phyloP scores from a whole-genome alignment of 306 rosid species.

The Quercus ilex region DNA sequence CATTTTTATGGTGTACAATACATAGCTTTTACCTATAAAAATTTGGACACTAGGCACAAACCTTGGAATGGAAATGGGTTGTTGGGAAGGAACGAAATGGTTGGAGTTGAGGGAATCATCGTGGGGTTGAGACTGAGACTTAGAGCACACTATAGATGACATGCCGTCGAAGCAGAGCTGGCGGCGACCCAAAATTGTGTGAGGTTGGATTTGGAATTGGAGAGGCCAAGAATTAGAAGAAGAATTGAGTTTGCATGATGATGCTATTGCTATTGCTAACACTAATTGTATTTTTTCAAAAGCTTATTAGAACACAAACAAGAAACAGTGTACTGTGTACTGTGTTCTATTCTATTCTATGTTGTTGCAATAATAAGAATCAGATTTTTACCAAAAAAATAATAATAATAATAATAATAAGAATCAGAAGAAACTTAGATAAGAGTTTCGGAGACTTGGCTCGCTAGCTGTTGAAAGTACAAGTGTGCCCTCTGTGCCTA shows the following conservation, averaged over 20 bases:
- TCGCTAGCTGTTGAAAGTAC: background rate
- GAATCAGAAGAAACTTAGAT: background rate
- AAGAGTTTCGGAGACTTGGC: conserved; percentile 15
- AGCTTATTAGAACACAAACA: background rate
- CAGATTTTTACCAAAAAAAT: too few species aligned
- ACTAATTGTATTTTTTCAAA: background rate
- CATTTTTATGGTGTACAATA: too few species aligned
- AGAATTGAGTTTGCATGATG: conserved; percentile 37
- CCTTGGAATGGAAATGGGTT: conserved; percentile 54
- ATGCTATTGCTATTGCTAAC: background rate
- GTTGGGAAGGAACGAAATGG: conserved; percentile 29
- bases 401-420: too few species aligned
- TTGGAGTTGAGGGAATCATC: conserved; percentile 25
- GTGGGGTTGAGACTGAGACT: conserved; percentile 28
- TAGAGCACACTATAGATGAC: conserved; percentile 51
- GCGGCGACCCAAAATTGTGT: conserved; percentile 44
- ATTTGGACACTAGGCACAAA: background rate
- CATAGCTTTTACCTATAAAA: too few species aligned
- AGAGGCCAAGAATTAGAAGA: conserved; percentile 47
- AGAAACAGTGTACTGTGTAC: background rate
- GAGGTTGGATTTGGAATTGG: conserved; percentile 10
- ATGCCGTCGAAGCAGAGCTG: conserved; percentile 67
- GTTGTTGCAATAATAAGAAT: too few species aligned
- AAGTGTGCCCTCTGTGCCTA: background rate
- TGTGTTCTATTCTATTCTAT: background rate